Conservation (phyloP, 129 eudicot genomes). For the Scalesia atractyloides region DNA sequence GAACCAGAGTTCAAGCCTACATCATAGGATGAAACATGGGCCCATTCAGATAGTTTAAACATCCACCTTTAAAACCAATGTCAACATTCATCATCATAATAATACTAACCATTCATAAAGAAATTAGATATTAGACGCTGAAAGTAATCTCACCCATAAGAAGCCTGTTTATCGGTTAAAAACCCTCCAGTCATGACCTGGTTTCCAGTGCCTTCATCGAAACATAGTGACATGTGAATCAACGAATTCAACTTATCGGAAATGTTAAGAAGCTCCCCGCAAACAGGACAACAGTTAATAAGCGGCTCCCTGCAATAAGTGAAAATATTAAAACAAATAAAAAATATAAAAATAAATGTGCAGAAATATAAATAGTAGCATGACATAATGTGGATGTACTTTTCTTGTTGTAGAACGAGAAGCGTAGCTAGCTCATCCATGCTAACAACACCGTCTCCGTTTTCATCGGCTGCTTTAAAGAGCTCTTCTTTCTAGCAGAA, state of each 20-base stretch:
- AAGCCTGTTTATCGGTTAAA: slow-evolving; percentile 90
- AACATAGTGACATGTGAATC: slow-evolving; percentile 93
- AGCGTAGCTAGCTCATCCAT: slow-evolving; percentile 91
- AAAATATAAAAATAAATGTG: slow-evolving; percentile 8
- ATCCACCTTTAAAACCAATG: slow-evolving; percentile 64
- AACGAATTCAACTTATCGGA: slow-evolving; percentile 62
- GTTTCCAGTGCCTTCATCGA: slow-evolving; percentile 96
- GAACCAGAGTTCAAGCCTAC: slow-evolving; percentile 89
- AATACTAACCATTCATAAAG: not conserved
- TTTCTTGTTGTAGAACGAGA: slow-evolving; percentile 81
- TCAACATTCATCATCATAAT: not conserved
- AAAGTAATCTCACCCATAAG: slow-evolving; percentile 64
- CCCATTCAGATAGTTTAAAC: slow-evolving; percentile 97
- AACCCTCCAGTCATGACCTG: slow-evolving; percentile 87
- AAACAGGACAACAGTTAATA: slow-evolving; percentile 86
- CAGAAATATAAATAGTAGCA: slow-evolving; percentile 7
- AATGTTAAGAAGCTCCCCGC: slow-evolving; percentile 71
- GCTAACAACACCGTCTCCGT: slow-evolving; percentile 91
- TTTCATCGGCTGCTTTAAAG: slow-evolving; percentile 75
- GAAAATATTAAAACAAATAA: not conserved
- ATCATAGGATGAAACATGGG: slow-evolving; percentile 78
- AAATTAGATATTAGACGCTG: not conserved
- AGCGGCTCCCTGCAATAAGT: slow-evolving; percentile 77
- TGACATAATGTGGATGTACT: slow-evolving; percentile 45
- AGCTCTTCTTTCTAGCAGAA: slow-evolving; percentile 81